phyloP scores from a whole-genome alignment of 495 filamentous ascomycete genomes.

The Apodospora peruviana region DNA sequence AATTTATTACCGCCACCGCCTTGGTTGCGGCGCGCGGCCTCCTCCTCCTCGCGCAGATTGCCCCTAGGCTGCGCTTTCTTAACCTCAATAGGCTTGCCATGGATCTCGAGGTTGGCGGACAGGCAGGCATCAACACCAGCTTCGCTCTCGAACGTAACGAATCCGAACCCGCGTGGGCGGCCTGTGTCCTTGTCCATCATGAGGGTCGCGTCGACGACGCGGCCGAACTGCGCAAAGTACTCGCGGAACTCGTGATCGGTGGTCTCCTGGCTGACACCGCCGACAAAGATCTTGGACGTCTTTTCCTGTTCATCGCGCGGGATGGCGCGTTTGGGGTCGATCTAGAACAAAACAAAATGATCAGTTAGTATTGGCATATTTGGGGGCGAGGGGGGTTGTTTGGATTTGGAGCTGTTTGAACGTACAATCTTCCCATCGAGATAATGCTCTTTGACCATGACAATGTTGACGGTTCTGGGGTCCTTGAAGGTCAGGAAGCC shows the following conservation, averaged over 20 bases:
- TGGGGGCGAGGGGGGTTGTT: too few relatives aligned
- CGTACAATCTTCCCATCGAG: constrained; percentile 97
- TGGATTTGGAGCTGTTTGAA: too few relatives aligned
- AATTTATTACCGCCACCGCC: constrained; percentile 41
- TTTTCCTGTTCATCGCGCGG: constrained; percentile 97
- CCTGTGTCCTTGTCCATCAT: constrained; percentile 99
- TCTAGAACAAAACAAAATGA: constrained; percentile 54
- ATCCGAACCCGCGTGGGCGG: constrained; percentile 93
- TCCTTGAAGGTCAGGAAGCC: constrained; percentile 98
- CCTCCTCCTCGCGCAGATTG: constrained; percentile 88
- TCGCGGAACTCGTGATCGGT: constrained; percentile 92
- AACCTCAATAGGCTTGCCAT: constrained; percentile 93
- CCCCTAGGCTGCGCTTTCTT: constrained; percentile 96
- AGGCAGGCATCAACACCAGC: constrained; percentile 90
- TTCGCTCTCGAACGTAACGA: constrained; percentile 96
- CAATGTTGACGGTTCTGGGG: constrained; percentile 93
- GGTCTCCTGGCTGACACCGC: constrained; percentile 94
- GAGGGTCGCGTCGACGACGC: constrained; percentile 92
- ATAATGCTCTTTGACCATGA: constrained; percentile 99
- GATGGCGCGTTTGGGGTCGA: constrained; percentile 96
- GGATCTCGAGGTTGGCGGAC: constrained; percentile 72
- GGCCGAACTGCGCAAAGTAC: constrained; percentile 93
- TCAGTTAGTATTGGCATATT: too few relatives aligned
- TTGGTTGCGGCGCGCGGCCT: constrained; percentile 58
- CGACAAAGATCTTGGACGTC: constrained; percentile 97